Conservation (phyloP, 2,329 filamentous ascomycete species). For the Aspergillus ibericus region DNA sequence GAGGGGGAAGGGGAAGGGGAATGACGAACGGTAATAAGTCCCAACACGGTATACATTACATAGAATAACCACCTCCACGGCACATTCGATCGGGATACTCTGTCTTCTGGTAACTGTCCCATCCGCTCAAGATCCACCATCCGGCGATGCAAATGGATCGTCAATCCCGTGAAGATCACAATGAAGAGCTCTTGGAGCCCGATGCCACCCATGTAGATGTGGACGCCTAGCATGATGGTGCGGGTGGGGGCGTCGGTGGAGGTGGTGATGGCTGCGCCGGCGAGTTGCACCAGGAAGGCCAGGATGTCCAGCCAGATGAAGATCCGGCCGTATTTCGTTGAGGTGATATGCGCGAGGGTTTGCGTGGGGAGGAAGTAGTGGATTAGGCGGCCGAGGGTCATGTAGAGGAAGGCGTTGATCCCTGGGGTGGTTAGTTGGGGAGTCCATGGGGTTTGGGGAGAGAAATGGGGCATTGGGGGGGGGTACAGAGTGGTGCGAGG, state of each 20-base stretch:
- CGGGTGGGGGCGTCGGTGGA: constrained; percentile 23
- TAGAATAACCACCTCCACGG: constrained; percentile 35
- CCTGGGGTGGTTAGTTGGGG: constrained; percentile 18
- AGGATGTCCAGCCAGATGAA: constrained; percentile 50
- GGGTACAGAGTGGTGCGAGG: constrained; percentile 39
- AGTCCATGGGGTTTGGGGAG: not conserved
- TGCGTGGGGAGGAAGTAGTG: constrained; percentile 38
- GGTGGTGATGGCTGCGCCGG: constrained; percentile 39
- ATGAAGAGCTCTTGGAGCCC: constrained; percentile 55
- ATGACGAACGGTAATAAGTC: constrained; percentile 43
- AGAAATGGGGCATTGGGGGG: constrained; percentile 3
- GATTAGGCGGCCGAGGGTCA: constrained; percentile 44
- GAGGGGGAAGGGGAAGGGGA: not conserved
- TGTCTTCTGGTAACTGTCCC: constrained; percentile 26
- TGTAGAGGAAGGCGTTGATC: constrained; percentile 50
- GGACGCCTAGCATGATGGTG: constrained; percentile 40
- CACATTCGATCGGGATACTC: constrained; percentile 9
- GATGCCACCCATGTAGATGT: constrained; percentile 58
- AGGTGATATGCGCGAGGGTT: constrained; percentile 38
- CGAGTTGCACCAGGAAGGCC: constrained; percentile 47
- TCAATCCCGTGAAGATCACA: constrained; percentile 47
- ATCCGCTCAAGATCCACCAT: constrained; percentile 27
- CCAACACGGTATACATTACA: constrained; percentile 42
- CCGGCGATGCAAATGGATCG: constrained; percentile 40
- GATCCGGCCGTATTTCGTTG: constrained; percentile 38